These are phyloP conservation scores for Barnettozyma wickerhamii DNA, from an alignment of 805 yeast genomes.

Conservation along the genomic window DNA sequence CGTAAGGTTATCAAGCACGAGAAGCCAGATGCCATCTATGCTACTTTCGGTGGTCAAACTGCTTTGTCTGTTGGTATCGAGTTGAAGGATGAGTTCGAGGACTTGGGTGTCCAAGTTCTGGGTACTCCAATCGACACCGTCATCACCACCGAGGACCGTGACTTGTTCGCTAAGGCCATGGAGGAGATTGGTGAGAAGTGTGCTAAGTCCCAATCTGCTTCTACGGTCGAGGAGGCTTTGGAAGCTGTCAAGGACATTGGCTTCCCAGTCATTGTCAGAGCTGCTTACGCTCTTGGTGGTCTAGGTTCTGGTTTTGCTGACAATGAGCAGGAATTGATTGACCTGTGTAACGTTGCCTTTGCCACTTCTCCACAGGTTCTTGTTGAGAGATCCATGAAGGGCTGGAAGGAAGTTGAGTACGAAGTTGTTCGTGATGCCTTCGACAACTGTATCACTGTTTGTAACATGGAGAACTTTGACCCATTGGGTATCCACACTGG, in stretches of 20 bases:
- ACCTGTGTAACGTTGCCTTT: conserved; percentile 84
- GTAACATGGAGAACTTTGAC: conserved; percentile 99
- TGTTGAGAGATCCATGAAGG: conserved; percentile 95
- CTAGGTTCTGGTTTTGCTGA: conserved; percentile 97
- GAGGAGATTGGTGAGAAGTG: conserved; percentile 93
- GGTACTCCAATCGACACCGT: conserved; percentile 97
- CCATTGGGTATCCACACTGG: conserved; percentile 99
- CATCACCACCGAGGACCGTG: conserved; percentile 98
- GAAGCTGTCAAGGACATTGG: conserved; percentile 83
- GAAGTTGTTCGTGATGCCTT: conserved; percentile 97
- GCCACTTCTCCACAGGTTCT: conserved; percentile 95
- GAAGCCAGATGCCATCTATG: conserved; percentile 94
- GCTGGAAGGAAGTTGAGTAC: conserved; percentile 98
- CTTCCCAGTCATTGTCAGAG: conserved; percentile 94
- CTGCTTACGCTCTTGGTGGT: conserved; percentile 97
- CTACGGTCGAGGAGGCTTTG: conserved; percentile 74
- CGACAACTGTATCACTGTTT: conserved; percentile 97
- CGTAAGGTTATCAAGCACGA: conserved; percentile 93
- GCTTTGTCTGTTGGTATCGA: conserved; percentile 94
- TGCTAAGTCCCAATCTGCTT: conserved; percentile 88
- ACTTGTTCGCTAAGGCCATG: conserved; percentile 90
- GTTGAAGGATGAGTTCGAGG: conserved; percentile 91
- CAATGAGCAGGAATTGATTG: conserved; percentile 76
- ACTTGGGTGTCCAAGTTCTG: conserved; percentile 87
- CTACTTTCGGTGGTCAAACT: conserved; percentile 98